Percentiles rank a stretch among this genome's conserved stretches.
Conservation (phyloP, 1,284 basidiomycete species). For the Pholiota adiposa region DNA sequence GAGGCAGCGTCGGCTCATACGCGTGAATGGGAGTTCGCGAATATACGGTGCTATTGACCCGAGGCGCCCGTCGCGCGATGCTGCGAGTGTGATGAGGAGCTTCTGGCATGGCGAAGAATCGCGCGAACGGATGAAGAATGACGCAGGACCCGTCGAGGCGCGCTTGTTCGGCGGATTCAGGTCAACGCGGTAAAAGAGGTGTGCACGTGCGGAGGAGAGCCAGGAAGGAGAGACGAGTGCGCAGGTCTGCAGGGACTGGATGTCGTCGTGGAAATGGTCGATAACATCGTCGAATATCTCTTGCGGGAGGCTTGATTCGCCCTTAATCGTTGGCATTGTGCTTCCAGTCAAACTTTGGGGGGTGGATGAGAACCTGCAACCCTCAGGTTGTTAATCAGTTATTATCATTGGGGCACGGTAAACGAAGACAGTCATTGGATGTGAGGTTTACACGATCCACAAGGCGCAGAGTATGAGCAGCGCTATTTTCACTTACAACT, state of each 20-base stretch:
- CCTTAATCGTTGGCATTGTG: not conserved
- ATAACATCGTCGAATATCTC: conserved; percentile 35
- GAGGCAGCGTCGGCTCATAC: conserved; percentile 21
- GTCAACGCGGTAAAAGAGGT: conserved; percentile 28
- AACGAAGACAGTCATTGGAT: not conserved
- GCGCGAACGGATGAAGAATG: conserved; percentile 11
- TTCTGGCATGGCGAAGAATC: conserved; percentile 12
- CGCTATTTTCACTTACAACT: not conserved
- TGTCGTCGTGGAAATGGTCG: conserved; percentile 29
- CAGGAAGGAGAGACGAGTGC: conserved; percentile 31
- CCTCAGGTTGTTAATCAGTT: not conserved
- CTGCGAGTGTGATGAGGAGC: conserved; percentile 18
- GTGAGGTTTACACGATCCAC: not conserved
- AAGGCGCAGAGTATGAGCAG: not conserved
- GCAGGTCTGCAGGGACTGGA: conserved; percentile 25
- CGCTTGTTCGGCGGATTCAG: conserved; percentile 22
- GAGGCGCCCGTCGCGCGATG: conserved; percentile 14
- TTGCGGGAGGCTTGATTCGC: conserved; percentile 25
- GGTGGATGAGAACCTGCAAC: not conserved
- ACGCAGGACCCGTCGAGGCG: not conserved
- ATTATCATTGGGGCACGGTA: conserved; percentile 6
- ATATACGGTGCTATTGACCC: conserved; percentile 25
- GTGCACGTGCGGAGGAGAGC: conserved; percentile 28
- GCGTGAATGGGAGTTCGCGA: conserved; percentile 25
- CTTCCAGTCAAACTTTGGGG: not conserved